Evolutionary conservation across 108 stramenopile genomes (phyloP).

Genomic region (Aurantiochytrium sp.): DNA sequence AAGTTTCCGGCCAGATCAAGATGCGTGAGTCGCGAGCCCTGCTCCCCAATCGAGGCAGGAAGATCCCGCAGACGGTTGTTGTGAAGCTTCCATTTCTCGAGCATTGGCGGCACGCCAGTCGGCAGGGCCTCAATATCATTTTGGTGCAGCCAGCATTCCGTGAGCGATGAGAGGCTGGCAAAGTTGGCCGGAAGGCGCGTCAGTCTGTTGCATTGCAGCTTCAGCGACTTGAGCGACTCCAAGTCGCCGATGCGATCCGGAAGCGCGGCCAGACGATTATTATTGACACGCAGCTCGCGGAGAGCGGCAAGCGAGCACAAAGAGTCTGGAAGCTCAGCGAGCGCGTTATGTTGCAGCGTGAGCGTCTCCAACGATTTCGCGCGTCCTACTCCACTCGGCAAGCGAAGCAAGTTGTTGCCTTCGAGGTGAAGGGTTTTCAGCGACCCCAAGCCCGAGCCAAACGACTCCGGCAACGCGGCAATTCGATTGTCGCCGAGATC

Average conservation of each 20-base stretch:
- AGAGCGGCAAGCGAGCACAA: not conserved
- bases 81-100: not conserved
- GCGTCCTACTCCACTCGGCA: not conserved
- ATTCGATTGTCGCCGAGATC: not conserved
- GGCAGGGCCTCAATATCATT: not conserved
- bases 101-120: not conserved
- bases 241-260: constrained; percentile 9
- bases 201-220: not conserved
- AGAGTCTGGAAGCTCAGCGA: not conserved
- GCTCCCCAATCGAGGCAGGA: not conserved
- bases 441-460: not conserved
- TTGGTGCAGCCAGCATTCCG: not conserved
- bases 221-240: not conserved
- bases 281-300: not conserved
- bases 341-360: not conserved
- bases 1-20: not conserved
- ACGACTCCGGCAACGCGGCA: not conserved
- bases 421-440: not conserved
- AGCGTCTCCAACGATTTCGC: not conserved
- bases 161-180: not conserved
- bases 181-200: not conserved
- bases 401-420: not conserved
- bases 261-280: not conserved
- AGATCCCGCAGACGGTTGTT: not conserved
- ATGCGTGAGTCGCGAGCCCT: not conserved